Evolutionary conservation across 2,329 filamentous ascomycete genomes (phyloP), one percentile per base, ranked within the genome.

Genomic region (Zasmidium cellare): DNA sequence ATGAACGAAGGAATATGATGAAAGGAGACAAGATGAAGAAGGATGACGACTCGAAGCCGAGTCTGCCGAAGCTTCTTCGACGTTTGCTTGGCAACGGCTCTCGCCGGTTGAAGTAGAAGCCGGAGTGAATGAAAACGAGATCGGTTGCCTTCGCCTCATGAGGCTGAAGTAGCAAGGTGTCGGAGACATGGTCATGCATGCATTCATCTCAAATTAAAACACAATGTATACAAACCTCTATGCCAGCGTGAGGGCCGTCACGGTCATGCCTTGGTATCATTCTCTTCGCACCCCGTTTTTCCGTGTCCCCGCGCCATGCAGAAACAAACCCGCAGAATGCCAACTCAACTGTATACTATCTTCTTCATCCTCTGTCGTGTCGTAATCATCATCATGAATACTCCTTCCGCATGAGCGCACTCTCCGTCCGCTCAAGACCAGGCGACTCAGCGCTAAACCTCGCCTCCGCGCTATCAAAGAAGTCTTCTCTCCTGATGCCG

Each of bases 401-500:
- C 16, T 18, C 35, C 16, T 41, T 41, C 7, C 35, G 3, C 35
- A 41, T 41, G 6, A 41, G 35, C n/a, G 35, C 35, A 14, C 65
- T 68, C 78, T 62, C 38, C 53, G 63, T 66, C 54, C 63, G 59
- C 61, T 70, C 68, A 38, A 67, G 22, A 19, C 56, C 61, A 3
- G 64, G 67, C 61, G 64, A 66, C 51, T 65, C 65, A 1, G 59
- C 63, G 16, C 52, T 65, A 44, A 68, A 65, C 31, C 62, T 61
- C 31, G 66, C 68, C 57, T 70, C 69, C n/a, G 58, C 63, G 46
- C 63, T 66, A 28, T 60, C 51, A 49, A 69, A 70, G 54, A 82
- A 80, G 64, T 83, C 80, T 51, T 80, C 78, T 53, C 77, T 72
- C 31, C 78, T 72, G 67, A 96, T 96, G 1, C 91, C 91, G 69